Percentiles rank a stretch among this genome's conserved stretches.
phyloP scores from a whole-genome alignment of 257 asterid species.

The Pogostemon cablin region DNA sequence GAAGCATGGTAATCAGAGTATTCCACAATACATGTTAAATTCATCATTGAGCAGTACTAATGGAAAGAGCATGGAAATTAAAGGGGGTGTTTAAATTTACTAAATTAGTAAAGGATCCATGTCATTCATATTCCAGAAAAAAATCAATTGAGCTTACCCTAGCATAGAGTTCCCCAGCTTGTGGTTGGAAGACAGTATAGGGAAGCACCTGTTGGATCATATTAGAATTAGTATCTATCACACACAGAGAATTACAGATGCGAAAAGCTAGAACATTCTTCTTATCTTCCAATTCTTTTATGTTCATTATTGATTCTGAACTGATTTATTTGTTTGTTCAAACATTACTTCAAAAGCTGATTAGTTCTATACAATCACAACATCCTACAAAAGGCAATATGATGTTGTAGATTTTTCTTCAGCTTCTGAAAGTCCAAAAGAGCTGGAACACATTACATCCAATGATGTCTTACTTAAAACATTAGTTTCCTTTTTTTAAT shows the following conservation, averaged over 20 bases:
- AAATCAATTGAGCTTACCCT: conserved; percentile 52
- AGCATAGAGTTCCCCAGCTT: conserved; percentile 94
- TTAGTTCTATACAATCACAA: no score
- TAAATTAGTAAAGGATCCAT: not conserved
- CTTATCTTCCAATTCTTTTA: not conserved
- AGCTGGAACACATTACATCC: conserved; percentile 4
- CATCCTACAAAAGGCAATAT: not conserved
- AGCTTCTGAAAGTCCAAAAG: conserved; percentile 20
- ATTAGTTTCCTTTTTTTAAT: not conserved
- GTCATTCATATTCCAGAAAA: not conserved
- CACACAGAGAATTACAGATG: conserved; percentile 21
- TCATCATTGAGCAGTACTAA: not conserved
- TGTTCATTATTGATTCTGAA: not conserved
- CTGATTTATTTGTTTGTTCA: no score
- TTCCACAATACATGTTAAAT: conserved; percentile 20
- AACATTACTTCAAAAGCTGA: no score
- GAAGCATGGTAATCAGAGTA: conserved; percentile 31
- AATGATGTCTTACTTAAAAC: not conserved
- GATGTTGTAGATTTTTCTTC: conserved; percentile 27
- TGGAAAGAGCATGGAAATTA: conserved; percentile 15
- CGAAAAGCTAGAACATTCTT: not conserved
- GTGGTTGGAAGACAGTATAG: conserved; percentile 73
- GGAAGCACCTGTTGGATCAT: conserved; percentile 72
- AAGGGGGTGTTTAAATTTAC: not conserved
- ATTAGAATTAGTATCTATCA: conserved; percentile 31